Evolutionary conservation across 192 early-diverging fungal species (phyloP), one percentile per base, ranked within the genome.

Genomic region (Rhizoclosmatium sp.): DNA sequence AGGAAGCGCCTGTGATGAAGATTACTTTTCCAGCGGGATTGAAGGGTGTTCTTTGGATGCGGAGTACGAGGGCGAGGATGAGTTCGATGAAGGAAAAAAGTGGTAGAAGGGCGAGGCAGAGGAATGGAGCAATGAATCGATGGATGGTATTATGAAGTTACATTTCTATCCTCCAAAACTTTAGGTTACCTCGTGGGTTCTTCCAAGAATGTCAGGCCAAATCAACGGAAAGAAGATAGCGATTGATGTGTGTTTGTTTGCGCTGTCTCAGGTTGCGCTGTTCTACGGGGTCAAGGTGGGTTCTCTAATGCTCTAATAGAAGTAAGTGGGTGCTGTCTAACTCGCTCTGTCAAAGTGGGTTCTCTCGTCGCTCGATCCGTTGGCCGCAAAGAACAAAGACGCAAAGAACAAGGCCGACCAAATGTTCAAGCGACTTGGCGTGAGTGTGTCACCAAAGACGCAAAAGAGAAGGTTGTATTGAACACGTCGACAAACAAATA

Each of bases 201-300:
- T 31, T 31, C 31, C 60, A 31, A 31, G 7, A 7, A 62, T 62
- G 60, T 62, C 60, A 0, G 16, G 51, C 1, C 7, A 62, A 7
- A 40, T 75, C 59, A 76, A 76, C 64, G 46, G 16, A 2, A 76
- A 56, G 23, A 76, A 76, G 75, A 65, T 76, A 39, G 59, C 48
- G 42, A 31, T 80, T 41, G 75, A 65, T 92, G 91, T 93, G 23
- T 84, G 92, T n/a, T 78, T 95, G 21, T 92, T 98, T 82, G 97
- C 94, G 21, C 75, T 95, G 21, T 94, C 94, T 45, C 95, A 98
- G 74, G 92, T 96, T 14, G 93, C 92, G 10, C 92, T 95, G 71
- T 96, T 94, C 85, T 84, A 81, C 78, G 82, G 82, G 2, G 92
- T 98, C 84, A 93, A 93, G 73, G 79, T 80, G 39, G 9, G 60